Evolutionary conservation across 2,329 filamentous ascomycete species (phyloP).

Genomic region (Epichloe bromicola): DNA sequence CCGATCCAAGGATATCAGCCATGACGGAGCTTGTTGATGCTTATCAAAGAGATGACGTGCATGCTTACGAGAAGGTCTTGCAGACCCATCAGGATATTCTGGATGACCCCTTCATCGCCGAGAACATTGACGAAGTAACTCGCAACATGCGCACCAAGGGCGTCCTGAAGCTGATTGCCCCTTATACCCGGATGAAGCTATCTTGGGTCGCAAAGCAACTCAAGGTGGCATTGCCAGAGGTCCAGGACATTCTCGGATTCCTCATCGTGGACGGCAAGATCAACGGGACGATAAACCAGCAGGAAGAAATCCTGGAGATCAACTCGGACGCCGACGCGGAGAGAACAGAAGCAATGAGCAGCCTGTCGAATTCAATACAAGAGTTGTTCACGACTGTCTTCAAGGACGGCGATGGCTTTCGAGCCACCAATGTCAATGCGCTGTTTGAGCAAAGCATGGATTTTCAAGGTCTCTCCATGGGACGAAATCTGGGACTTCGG

Average conservation of each 20-base stretch:
- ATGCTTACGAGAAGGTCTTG: conserved; percentile 77
- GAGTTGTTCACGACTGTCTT: conserved; percentile 60
- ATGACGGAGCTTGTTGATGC: conserved; percentile 97
- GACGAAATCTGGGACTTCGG: conserved; percentile 4
- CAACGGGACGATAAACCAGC: conserved; percentile 78
- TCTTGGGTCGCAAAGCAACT: conserved; percentile 79
- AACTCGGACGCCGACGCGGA: conserved; percentile 60
- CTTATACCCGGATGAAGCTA: conserved; percentile 85
- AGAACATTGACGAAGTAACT: conserved; percentile 98
- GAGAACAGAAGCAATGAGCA: conserved; percentile 58
- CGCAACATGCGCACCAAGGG: conserved; percentile 97
- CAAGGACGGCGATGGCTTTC: conserved; percentile 63
- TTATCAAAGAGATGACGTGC: conserved; percentile 90
- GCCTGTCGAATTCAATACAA: conserved; percentile 58
- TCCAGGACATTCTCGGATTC: conserved; percentile 91
- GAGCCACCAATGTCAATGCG: conserved; percentile 14
- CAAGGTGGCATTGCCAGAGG: conserved; percentile 72
- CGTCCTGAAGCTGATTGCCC: conserved; percentile 81
- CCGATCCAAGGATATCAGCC: conserved; percentile 83
- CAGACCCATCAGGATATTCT: conserved; percentile 81
- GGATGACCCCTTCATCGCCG: conserved; percentile 87
- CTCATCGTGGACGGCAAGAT: conserved; percentile 85
- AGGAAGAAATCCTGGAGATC: conserved; percentile 71
- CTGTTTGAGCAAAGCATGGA: conserved; percentile 19
- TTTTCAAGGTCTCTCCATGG: conserved; percentile 11